Evolutionary conservation across 2,329 filamentous ascomycete genomes (phyloP), one percentile per base, ranked within the genome.

Genomic region (Rutstroemia sp.): DNA sequence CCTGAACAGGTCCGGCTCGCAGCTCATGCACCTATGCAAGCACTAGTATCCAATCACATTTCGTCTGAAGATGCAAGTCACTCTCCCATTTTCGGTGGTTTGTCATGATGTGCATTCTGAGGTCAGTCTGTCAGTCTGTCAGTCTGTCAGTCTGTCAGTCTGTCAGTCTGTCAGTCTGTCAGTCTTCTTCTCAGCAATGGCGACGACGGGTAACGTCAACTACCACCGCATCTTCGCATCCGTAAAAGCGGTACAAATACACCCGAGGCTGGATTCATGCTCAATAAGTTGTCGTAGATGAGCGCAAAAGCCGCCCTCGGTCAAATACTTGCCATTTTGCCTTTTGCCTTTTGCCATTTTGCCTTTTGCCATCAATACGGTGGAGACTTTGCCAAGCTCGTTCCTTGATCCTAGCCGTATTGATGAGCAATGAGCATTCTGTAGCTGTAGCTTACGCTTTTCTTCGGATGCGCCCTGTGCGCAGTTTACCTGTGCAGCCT

Each of bases 1-100:
- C 53, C 53, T 56, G 30, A 56, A 51, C 23, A 36, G 39, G 38
- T 55, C 52, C 52, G 27, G 45, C 45, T 34, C 27, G 45, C 52
- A 49, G 52, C 45, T 39, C 9, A 40, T 54, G 45, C 44, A 21
- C 42, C n/a, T 55, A 38, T 36, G 21, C 21, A 54, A 48, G 25
- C 16, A 19, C 34, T 34, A 48, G 17, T 34, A 25, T 25, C 47
- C 47, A 48, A 56, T 51, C n/a, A 56, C 14, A 48, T 39, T n/a
- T 27, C 42, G 47, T 19, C 21, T 16, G 48, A n/a, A 6, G 36
- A 34, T 54, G 51, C 40, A 38, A 27, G 42, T 54, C 40, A 54
- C 27, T 12, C 8, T 30, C 27, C 10, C 27, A 10, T 30, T 30
- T 8, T 30, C 10, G 8, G 8, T 30, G 27, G 27, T 30, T 30